phyloP scores from a whole-genome alignment of 2,329 filamentous ascomycete species.

The Sporothrix variecibatus region DNA sequence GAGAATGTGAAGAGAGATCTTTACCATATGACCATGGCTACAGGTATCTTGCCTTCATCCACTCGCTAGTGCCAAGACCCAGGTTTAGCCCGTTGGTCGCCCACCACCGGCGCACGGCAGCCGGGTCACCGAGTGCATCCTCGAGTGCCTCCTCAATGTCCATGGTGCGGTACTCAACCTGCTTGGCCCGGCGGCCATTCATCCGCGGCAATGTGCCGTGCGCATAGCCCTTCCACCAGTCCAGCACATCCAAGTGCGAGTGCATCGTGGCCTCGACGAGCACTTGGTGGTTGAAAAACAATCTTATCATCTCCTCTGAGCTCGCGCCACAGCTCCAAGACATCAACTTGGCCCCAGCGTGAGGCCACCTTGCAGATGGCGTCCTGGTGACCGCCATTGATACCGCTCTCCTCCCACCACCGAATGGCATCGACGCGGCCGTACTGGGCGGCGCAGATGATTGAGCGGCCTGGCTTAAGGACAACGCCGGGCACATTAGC shows the following conservation, averaged over 20 bases:
- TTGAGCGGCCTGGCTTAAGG: constrained; percentile 80
- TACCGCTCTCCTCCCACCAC: constrained; percentile 85
- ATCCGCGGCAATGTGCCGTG: constrained; percentile 56
- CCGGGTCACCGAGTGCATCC: constrained; percentile 73
- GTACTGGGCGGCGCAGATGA: constrained; percentile 80
- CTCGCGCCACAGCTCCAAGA: constrained; percentile 80
- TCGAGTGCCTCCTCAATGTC: constrained; percentile 94
- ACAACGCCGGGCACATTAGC: constrained; percentile 41
- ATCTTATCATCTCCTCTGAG: constrained; percentile 62
- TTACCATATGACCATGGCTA: constrained; percentile 36
- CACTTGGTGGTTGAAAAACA: constrained; percentile 41
- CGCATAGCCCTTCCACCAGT: constrained; percentile 84
- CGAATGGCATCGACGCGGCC: constrained; percentile 75
- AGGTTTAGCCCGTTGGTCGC: constrained; percentile 78
- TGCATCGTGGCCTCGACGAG: constrained; percentile 86
- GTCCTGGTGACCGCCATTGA: constrained; percentile 78
- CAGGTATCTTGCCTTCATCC: constrained; percentile 80
- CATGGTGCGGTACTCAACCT: constrained; percentile 90
- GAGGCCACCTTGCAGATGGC: constrained; percentile 81
- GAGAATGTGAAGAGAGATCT: constrained; percentile 3
- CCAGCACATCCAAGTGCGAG: constrained; percentile 78
- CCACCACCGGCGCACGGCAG: constrained; percentile 83
- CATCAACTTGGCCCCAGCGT: constrained; percentile 78
- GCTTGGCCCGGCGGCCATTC: constrained; percentile 60
- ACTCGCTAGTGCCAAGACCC: constrained; percentile 80